phyloP scores from a whole-genome alignment of 176 grass and related monocot genomes.

The Carex myosuroides region DNA sequence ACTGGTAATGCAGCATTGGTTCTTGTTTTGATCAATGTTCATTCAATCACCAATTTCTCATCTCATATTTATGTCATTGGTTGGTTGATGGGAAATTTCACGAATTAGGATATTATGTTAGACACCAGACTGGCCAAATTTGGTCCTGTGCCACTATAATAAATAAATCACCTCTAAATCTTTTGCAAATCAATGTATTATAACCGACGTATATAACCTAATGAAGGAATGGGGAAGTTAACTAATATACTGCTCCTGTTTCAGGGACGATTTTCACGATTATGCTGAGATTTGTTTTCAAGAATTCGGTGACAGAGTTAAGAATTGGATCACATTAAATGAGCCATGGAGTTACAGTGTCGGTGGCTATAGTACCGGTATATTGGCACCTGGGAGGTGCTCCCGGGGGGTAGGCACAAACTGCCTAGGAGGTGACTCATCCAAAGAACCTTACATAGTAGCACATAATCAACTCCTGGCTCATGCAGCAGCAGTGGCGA shows the following conservation, averaged over 20 bases:
- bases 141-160: neutral
- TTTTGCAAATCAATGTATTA: neutral
- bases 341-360: conserved; percentile 77
- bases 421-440: conserved; percentile 56
- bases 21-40: neutral
- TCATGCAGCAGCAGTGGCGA: conserved; percentile 52
- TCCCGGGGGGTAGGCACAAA: conserved; percentile 22
- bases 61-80: neutral
- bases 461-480: conserved; percentile 65
- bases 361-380: conserved; percentile 43
- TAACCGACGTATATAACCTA: neutral
- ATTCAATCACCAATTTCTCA: neutral
- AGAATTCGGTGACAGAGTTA: conserved; percentile 75
- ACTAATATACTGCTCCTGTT: neutral
- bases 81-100: neutral
- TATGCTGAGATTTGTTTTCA: conserved; percentile 65
- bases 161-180: neutral
- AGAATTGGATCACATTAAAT: conserved; percentile 86
- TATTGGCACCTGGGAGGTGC: conserved; percentile 66
- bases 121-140: neutral
- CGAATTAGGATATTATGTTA: neutral
- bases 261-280: conserved; percentile 61
- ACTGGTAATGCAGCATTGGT: neutral
- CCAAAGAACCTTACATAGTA: conserved; percentile 65
- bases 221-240: neutral